Percentiles rank a stretch among this genome's conserved stretches.
These are phyloP conservation scores for Alliaria petiolata DNA, from an alignment of 345 rosid genomes.

Conservation along the genomic window DNA sequence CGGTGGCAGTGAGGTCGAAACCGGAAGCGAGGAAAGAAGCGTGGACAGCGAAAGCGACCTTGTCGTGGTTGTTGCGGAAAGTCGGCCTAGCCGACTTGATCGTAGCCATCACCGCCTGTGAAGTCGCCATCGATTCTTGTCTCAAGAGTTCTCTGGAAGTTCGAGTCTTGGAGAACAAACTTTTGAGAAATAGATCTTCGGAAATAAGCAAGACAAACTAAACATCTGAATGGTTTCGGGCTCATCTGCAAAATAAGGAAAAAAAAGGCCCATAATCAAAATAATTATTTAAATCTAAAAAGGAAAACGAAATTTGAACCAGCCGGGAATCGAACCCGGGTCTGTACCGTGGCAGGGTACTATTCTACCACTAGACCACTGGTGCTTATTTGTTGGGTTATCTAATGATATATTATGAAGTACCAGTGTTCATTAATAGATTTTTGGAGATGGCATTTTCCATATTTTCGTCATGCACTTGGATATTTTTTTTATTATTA, in stretches of 20 bases:
- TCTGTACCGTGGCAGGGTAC: slow-evolving; percentile 79
- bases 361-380: slow-evolving; percentile 51
- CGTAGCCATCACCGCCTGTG: slow-evolving; percentile 62
- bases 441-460: no score
- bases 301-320: slow-evolving; percentile 30
- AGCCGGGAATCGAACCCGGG: slow-evolving; percentile 87
- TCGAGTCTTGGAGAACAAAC: neutral
- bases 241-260: neutral
- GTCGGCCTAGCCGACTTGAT: slow-evolving; percentile 65
- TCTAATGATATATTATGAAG: no score
- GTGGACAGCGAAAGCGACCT: slow-evolving; percentile 71
- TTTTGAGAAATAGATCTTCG: neutral
- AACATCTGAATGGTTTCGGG: no score
- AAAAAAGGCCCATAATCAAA: neutral
- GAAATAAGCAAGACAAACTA: no score
- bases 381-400: slow-evolving; percentile 32
- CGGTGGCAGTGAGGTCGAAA: slow-evolving; percentile 62
- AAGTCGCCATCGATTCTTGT: slow-evolving; percentile 44
- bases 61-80: slow-evolving; percentile 62
- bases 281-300: neutral
- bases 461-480: no score
- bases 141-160: neutral
- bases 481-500: no score
- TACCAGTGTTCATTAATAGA: no score
- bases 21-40: slow-evolving; percentile 71